Evolutionary conservation across 306 rosid genomes (phyloP).

Genomic region (Cucurbita argyrosperma): DNA sequence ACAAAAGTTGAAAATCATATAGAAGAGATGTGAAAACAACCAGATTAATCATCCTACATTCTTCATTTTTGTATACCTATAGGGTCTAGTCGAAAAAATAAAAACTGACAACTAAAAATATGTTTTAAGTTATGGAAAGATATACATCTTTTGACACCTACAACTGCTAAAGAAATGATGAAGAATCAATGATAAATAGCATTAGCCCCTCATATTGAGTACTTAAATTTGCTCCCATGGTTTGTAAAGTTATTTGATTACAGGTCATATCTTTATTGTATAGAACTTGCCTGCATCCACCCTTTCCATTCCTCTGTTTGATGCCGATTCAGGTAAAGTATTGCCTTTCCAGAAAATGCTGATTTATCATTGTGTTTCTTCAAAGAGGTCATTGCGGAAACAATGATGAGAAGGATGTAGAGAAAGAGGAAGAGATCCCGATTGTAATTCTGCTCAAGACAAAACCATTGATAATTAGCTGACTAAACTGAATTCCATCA

Average conservation of each 20-base stretch:
- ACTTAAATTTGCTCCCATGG: background rate
- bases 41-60: background rate
- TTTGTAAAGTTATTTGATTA: background rate
- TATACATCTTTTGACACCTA: background rate
- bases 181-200: background rate
- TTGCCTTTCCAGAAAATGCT: constrained; percentile 63
- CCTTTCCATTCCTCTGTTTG: constrained; percentile 99
- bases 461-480: constrained; percentile 6
- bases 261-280: background rate
- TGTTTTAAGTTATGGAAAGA: background rate
- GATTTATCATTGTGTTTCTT: constrained; percentile 76
- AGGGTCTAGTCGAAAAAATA: background rate
- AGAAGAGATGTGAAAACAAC: background rate
- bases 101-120: background rate
- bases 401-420: constrained; percentile 74
- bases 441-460: constrained; percentile 54
- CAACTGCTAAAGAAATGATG: background rate
- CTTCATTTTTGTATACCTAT: background rate
- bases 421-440: constrained; percentile 94
- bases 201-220: background rate
- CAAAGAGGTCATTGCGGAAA: constrained; percentile 84
- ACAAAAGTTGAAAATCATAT: background rate
- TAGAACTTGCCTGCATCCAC: constrained; percentile 95
- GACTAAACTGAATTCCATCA: background rate
- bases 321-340: constrained; percentile 89